A percentile compares a stretch with the other conserved stretches of the same genome.
These are phyloP conservation scores for Fibroporia radiculosa DNA, from an alignment of 768 basidiomycete species.

Conservation along the genomic window DNA sequence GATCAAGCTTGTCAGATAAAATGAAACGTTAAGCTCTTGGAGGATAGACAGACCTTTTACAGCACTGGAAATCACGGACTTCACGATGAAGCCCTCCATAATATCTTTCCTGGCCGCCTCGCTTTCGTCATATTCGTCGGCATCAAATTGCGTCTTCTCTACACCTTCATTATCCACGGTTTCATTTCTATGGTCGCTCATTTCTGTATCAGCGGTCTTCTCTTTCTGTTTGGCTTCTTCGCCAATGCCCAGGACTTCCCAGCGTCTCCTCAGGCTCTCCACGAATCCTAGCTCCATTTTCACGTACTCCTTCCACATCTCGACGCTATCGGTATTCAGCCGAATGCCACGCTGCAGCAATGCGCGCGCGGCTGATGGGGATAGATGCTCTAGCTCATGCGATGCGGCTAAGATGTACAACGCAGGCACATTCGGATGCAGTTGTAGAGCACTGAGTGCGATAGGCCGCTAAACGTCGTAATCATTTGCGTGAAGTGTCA, in stretches of 20 bases:
- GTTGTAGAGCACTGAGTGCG: constrained; percentile 63
- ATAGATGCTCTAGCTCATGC: constrained; percentile 70
- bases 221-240: constrained; percentile 24
- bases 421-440: constrained; percentile 71
- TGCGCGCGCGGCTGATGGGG: constrained; percentile 73
- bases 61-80: constrained; percentile 68
- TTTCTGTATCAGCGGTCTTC: constrained; percentile 16
- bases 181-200: constrained; percentile 7
- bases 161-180: constrained; percentile 18
- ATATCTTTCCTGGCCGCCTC: constrained; percentile 57
- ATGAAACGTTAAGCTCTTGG: neutral
- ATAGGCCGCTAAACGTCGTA: neutral
- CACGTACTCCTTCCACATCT: constrained; percentile 87
- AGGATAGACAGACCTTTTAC: constrained; percentile 46
- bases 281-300: constrained; percentile 86
- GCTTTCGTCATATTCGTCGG: constrained; percentile 28
- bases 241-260: constrained; percentile 70
- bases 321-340: constrained; percentile 59
- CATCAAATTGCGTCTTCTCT: constrained; percentile 6
- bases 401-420: constrained; percentile 81
- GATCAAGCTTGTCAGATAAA: constrained; percentile 3
- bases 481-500: neutral
- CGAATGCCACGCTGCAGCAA: constrained; percentile 83
- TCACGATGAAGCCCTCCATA: constrained; percentile 74
- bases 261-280: constrained; percentile 70